Evolutionary conservation across 2,329 filamentous ascomycete species (phyloP), one percentile per base, ranked within the genome.

Genomic region (Cercospora sp.): DNA sequence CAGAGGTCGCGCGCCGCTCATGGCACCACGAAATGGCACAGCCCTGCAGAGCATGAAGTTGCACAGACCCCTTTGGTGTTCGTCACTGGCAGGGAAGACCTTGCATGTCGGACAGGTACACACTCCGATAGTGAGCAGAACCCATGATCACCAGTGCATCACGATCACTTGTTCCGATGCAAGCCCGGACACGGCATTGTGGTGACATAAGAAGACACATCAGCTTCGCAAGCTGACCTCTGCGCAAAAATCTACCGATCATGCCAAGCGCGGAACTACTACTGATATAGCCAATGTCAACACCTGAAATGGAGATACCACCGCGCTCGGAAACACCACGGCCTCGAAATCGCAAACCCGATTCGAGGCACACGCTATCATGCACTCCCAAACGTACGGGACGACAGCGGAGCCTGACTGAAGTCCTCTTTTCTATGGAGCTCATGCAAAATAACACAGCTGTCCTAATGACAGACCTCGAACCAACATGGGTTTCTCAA

Each of bases 391-490:
- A 59, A 28, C 55, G 57, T 26, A 33, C 36, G n/a, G 55, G 26
- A 33, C 64, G 64, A 33, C 64, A 60, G 26, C 26, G 64, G n/a
- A 65, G 64, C 57, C 57, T 65, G 18, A 65, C 64, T 58, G 64
- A 65, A 28, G 42, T 65, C 5, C 45, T 65, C 20, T 28, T 53
- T 18, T 20, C 36, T n/a, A 51, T 61, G 40, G 64, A 65, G 20
- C 30, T 64, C 48, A 58, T 57, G 62, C 62, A 58, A 48, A 31
- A 33, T 36, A 60, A 42, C 9, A 61, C 57, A 8, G 18, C 57
- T 7, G 58, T 65, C 23, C 57, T 65, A 10, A 28, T 60, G 16
- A 53, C 45, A 30, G 64, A 42, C 1, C 40, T 65, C 20, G 64
- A 65, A 9, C 57, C 58, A 6, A 55, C 40, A 23, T 65, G 64